Evolutionary conservation across 345 rosid genomes (phyloP), one percentile per base, ranked within the genome.

Genomic region (Populus euphratica): DNA sequence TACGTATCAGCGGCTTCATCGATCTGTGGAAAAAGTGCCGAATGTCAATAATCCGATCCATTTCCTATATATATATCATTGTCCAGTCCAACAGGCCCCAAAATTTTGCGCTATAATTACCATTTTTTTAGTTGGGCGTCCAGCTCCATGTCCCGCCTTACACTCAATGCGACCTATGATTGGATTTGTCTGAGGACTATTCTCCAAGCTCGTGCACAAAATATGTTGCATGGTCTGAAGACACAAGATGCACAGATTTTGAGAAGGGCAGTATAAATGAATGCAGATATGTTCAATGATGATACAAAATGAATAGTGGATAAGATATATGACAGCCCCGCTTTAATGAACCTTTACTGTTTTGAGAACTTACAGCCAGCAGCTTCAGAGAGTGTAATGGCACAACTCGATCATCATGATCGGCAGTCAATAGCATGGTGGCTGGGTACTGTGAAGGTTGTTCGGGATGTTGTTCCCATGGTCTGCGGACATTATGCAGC

Each of bases 111-210:
- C 21, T 71, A 31, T 66, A 10, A 39, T 77, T 89, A 93, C 98
- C 89, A 82, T 78, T 81, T 96, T 96, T 83, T 92, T 82, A 0
- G 97, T 96, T 43, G 97, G 94, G 63, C 91, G 97, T 59, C 98
- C 98, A 0, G 91, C 94, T 47, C 99, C 99, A 84, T 93, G 97
- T 75, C 98, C 99, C 5, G 97, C 96, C 81, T 96, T 93, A 27
- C 92, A 86, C 74, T 96, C 99, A 8, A 96, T 93, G 39, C 92
- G 93, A 69, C 93, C 96, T 14, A 96, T 84, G 10, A 96, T 83
- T 7, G 96, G 98, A 80, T 93, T 96, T 65, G 90, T 93, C 85
- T 96, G 98, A 6, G 89, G 97, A 82, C 92, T 91, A 20, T 86
- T 88, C 80, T 92, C 90, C 85, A 91, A 72, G 85, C 97, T 89